phyloP scores from a whole-genome alignment of 441 rosid species.

The California macrophylla region DNA sequence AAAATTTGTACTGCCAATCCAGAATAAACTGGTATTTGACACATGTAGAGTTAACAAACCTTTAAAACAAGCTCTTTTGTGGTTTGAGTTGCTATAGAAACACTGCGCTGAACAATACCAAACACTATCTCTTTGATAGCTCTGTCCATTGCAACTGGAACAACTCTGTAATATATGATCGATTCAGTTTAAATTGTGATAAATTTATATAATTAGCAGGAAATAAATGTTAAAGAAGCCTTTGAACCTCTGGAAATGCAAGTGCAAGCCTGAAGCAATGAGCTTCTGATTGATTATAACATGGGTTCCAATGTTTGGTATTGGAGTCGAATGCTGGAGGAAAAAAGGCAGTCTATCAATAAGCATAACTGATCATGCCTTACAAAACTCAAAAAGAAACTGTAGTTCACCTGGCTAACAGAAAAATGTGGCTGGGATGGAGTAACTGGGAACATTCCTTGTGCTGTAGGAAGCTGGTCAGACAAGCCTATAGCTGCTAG shows the following conservation, averaged over 20 bases:
- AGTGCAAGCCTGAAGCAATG: constrained; percentile 54
- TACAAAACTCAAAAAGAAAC: constrained; percentile 1
- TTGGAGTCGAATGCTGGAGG: constrained; percentile 62
- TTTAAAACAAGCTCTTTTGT: constrained; percentile 96
- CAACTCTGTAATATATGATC: constrained; percentile 41
- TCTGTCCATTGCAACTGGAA: constrained; percentile 90
- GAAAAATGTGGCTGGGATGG: constrained; percentile 64
- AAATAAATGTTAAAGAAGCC: constrained; percentile 14
- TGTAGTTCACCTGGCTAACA: constrained; percentile 49
- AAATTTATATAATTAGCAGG: constrained; percentile 4
- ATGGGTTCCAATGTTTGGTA: constrained; percentile 76
- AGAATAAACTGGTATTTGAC: neutral
- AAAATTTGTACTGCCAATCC: neutral
- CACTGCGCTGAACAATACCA: constrained; percentile 94
- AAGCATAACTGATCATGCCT: constrained; percentile 10
- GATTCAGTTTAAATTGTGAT: neutral
- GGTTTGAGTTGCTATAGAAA: constrained; percentile 94
- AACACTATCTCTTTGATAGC: constrained; percentile 90
- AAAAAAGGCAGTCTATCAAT: constrained; percentile 17
- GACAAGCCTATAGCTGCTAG: constrained; percentile 58
- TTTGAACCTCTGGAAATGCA: constrained; percentile 86
- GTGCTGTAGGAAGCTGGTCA: constrained; percentile 74
- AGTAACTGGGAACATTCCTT: constrained; percentile 70
- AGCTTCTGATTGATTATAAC: constrained; percentile 82
- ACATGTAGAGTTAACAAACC: constrained; percentile 26